Percentiles rank a stretch among this genome's conserved stretches.
Conservation (phyloP, 805 yeast species). For the Saturnispora gosingensis region DNA sequence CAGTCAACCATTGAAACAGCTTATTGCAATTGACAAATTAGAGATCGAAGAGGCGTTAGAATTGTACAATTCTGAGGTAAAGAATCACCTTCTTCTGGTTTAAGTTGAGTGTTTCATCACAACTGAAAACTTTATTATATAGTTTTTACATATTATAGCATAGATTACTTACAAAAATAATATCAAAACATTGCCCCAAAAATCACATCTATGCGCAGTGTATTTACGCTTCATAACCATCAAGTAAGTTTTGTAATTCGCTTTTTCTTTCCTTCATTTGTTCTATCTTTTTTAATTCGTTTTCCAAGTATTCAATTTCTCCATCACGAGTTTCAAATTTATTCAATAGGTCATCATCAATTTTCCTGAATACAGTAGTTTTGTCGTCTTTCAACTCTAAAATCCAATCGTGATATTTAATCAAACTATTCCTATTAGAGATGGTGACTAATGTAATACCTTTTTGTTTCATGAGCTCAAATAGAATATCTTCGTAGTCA, state of each 20-base stretch:
- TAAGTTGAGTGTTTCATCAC: not conserved
- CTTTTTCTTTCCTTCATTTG: constrained; percentile 50
- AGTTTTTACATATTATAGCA: not conserved
- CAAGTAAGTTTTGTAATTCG: constrained; percentile 45
- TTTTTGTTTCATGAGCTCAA: constrained; percentile 61
- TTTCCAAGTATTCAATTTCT: constrained; percentile 61
- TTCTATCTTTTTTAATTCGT: constrained; percentile 49
- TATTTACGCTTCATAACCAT: constrained; percentile 28
- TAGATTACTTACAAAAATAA: not conserved
- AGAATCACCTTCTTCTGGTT: constrained; percentile 18
- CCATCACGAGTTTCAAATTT: constrained; percentile 57
- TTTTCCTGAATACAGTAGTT: constrained; percentile 38
- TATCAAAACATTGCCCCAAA: not conserved
- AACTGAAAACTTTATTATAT: not conserved
- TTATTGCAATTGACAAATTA: constrained; percentile 23
- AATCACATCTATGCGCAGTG: no score
- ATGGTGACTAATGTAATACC: constrained; percentile 73
- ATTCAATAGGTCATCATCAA: constrained; percentile 21
- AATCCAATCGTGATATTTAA: constrained; percentile 75
- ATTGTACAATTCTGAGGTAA: constrained; percentile 12
- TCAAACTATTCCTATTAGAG: constrained; percentile 72
- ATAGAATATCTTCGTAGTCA: constrained; percentile 81
- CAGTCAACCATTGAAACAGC: constrained; percentile 13
- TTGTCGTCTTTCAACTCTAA: constrained; percentile 57
- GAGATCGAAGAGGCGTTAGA: constrained; percentile 22